Evolutionary conservation across 345 rosid genomes (phyloP), one percentile per base, ranked within the genome.

Genomic region (Rubroshorea leprosula): DNA sequence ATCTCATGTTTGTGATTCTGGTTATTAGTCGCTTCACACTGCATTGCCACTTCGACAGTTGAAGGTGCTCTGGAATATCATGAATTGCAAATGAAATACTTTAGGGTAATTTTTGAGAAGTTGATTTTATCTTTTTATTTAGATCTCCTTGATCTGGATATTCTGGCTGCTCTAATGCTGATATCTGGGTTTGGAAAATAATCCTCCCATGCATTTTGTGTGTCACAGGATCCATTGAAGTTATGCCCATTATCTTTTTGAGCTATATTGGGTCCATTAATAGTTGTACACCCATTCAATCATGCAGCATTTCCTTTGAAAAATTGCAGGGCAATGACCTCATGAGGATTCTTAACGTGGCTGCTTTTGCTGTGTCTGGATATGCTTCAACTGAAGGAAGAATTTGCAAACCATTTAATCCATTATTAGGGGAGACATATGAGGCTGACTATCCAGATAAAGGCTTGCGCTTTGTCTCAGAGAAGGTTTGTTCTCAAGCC

Each of bases 371-470:
- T 73, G 85, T 85, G 48, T 94, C 99, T 53, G 97, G 96, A 45
- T 94, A 94, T 71, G 89, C 96, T 71, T 90, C 99, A 59, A 94
- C 96, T 6, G 96, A 94, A 68, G 99, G 99, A 78, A 82, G 97
- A 76, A 81, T 73, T 8, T 94, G 97, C 81, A 94, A 94, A 77
- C 97, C 99, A 17, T 94, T 94, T 65, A 94, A 94, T 78, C 99
- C 99, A 31, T 74, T 94, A 67, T 73, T 94, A 54, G 99, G 99
- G 70, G 99, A 94, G 74, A 94, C 99, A 26, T 94, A 81, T 38
- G 99, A 94, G 66, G 99, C 99, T 13, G 92, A 87, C 60, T 90
- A 63, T 68, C 95, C 97, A 57, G 99, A 94, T 72, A 90, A 84
- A 80, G 99, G 99, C 58, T 72, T 94, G 18, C 83, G 77, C n/a